A percentile compares a stretch with the other conserved stretches of the same genome.
These are phyloP conservation scores for Phytophthora europaea DNA, from an alignment of 352 stramenopile genomes.

Conservation along the genomic window DNA sequence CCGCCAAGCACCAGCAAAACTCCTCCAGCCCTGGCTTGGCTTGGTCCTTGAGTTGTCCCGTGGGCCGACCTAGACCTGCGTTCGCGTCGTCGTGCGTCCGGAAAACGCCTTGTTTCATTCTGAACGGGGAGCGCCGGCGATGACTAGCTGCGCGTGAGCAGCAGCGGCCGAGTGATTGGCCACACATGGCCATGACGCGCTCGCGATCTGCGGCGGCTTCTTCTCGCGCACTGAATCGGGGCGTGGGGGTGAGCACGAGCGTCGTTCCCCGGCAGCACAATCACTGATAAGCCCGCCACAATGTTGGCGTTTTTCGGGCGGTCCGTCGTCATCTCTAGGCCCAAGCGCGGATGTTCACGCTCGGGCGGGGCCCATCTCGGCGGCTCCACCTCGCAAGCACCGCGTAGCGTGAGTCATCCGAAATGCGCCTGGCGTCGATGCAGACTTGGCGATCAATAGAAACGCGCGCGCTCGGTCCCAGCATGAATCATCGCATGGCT, in stretches of 20 bases:
- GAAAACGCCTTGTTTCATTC: neutral
- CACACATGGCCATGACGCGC: conserved; percentile 28
- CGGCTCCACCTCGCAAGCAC: conserved; percentile 3
- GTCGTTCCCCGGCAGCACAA: conserved; percentile 11
- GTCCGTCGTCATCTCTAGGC: conserved; percentile 16
- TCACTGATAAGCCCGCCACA: neutral
- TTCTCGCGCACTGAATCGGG: neutral
- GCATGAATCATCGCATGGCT: neutral
- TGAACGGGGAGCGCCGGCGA: conserved; percentile 1
- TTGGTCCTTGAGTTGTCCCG: neutral
- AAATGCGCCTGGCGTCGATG: conserved; percentile 15
- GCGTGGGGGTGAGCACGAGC: neutral
- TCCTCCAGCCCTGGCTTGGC: neutral
- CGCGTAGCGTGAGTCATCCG: conserved; percentile 26
- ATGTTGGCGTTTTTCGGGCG: conserved; percentile 17
- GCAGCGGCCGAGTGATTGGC: conserved; percentile 25
- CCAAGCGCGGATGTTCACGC: conserved; percentile 23
- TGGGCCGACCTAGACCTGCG: neutral
- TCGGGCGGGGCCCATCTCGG: conserved; percentile 10
- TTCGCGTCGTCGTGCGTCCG: neutral
- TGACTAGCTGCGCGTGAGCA: conserved; percentile 39
- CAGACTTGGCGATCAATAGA: conserved; percentile 18
- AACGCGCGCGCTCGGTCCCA: conserved; percentile 5
- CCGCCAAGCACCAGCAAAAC: neutral
- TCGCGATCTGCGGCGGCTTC: conserved; percentile 7